Conservation (phyloP, 139 green algal genomes). For the Picochlorum sp. region DNA sequence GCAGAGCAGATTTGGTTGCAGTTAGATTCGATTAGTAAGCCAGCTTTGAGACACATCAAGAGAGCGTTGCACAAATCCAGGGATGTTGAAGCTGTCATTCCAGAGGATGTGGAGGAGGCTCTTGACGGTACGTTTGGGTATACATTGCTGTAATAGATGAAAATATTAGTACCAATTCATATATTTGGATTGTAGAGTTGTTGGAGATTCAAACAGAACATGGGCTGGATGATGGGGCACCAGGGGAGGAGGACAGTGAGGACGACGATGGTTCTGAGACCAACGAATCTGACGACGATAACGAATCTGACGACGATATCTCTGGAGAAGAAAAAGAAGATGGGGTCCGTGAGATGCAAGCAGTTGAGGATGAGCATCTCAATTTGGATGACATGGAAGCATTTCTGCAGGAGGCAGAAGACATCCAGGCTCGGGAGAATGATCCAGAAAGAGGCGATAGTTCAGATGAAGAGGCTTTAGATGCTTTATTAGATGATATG, state of each 20-base stretch:
- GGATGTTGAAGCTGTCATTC: conserved; percentile 25
- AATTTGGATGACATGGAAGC: conserved; percentile 75
- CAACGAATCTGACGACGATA: not conserved
- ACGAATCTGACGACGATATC: not conserved
- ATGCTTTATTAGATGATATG: not conserved
- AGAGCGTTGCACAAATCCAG: conserved; percentile 22
- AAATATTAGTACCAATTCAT: too few relatives aligned
- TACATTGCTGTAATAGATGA: not conserved
- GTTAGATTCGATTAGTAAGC: conserved; percentile 35
- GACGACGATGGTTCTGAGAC: not conserved
- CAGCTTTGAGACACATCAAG: conserved; percentile 20
- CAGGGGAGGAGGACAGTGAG: not conserved
- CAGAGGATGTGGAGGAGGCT: conserved; percentile 29
- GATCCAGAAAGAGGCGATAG: not conserved
- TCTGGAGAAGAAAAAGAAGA: conserved; percentile 12
- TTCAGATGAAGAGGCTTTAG: not conserved
- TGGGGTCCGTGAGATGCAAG: not conserved
- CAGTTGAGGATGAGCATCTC: conserved; percentile 68
- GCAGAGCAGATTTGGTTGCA: conserved; percentile 67
- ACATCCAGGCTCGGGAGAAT: not conserved
- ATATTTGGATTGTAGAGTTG: too few relatives aligned
- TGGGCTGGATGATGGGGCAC: not conserved
- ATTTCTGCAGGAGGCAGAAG: conserved; percentile 80
- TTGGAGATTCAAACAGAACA: too few relatives aligned
- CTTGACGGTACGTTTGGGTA: conserved; percentile 25